These are phyloP conservation scores for Yamadazyma atmosphaerica DNA, from an alignment of 1,139 yeast genomes.

Conservation along the genomic window DNA sequence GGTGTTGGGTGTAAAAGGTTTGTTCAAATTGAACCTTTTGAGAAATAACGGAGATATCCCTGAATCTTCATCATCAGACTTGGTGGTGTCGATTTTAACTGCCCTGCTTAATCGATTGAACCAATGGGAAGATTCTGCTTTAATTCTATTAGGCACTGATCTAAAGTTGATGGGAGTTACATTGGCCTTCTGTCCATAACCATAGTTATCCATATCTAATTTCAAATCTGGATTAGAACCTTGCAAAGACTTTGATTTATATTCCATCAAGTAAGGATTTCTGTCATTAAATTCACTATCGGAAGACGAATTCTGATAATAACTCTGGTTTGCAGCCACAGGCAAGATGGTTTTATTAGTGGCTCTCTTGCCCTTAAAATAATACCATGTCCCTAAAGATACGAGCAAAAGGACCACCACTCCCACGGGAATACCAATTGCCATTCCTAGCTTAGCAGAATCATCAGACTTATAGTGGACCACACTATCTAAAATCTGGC, in stretches of 20 bases:
- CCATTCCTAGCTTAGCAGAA: conserved; percentile 34
- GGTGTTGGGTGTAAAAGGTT: conserved; percentile 16
- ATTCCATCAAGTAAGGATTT: conserved; percentile 5
- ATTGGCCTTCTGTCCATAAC: not conserved
- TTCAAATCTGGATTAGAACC: not conserved
- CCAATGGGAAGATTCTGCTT: conserved; percentile 10
- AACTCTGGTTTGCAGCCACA: conserved; percentile 4
- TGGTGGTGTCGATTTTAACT: conserved; percentile 5
- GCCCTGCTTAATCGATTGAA: conserved; percentile 11
- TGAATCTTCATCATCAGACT: conserved; percentile 7
- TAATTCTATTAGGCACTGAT: conserved; percentile 13
- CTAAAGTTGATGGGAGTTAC: conserved; percentile 15
- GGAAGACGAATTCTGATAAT: not conserved
- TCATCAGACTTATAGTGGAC: conserved; percentile 1
- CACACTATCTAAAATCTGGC: not conserved
- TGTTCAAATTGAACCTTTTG: conserved; percentile 32
- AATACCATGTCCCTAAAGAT: conserved; percentile 22
- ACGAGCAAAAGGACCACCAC: conserved; percentile 27
- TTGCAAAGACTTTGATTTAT: not conserved
- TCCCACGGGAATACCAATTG: conserved; percentile 46
- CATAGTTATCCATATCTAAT: not conserved
- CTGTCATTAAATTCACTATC: conserved; percentile 1
- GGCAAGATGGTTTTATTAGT: conserved; percentile 13
- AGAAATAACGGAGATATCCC: conserved; percentile 34
- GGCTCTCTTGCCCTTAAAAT: conserved; percentile 11